Base-by-base conservation (phyloP, 139 green algal species). In the Yamagishiella unicocca region DNA sequence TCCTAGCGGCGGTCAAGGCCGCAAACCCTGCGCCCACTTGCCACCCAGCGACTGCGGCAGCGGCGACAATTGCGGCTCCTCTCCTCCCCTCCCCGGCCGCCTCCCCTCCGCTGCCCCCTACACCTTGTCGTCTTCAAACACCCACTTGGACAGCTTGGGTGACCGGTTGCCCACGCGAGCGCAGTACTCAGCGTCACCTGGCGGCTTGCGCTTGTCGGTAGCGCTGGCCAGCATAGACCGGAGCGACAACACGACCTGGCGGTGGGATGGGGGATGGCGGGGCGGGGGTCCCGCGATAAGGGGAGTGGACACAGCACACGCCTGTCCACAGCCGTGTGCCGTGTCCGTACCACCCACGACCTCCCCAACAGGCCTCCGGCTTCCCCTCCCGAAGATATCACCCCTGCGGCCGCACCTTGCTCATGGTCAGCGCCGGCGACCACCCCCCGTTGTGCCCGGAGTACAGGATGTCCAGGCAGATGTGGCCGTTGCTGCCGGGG, bases 381-480 rank as follows among this genome's bases (percentile, higher is more conserved):
- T n/a, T n/a, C n/a, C n/a, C n/a, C n/a, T n/a, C n/a, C n/a, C n/a
- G n/a, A n/a, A n/a, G n/a, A n/a, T n/a, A n/a, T n/a, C n/a, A n/a
- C 37, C 21, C 54, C 40, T 4, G 29, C 22, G 2, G 68, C 17
- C 67, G 24, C 62, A 84, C 68, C 87, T 97, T 98, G 90, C 93
- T 98, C 76, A 98, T 94, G 35, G 96, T 99, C 35, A 99, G 90
- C 1, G 96, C 96, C 0, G 96, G 96, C 5, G 91, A 96, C 96
- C 96, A 99, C 27, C 96, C 97, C 21, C 96, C 96, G 67, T 97
- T 95, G 35, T 75, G 42, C 61, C 79, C 79, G 61, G 79, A 62
- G 58, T 98, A 98, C 42, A 98, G 85, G 25, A 98, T 97, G 88
- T 98, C 96, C 27, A 98, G 88, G 91, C 96, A 98, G 53, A 98